Evolutionary conservation across 2,329 filamentous ascomycete genomes (phyloP).

Genomic region (Ambrosiella cleistominuta): DNA sequence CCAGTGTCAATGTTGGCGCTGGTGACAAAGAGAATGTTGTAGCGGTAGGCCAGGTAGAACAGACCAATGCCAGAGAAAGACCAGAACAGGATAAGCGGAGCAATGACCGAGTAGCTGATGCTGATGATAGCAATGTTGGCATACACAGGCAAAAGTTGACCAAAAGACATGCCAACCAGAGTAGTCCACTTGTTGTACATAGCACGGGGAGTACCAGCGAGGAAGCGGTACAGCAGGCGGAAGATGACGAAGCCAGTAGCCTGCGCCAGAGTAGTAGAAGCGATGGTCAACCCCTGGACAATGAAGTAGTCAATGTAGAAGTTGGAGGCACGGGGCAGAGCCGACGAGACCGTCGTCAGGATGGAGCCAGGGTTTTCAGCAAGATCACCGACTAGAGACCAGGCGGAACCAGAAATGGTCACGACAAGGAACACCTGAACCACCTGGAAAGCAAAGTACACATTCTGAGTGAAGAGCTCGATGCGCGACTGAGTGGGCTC

Average conservation of each 20-base stretch:
- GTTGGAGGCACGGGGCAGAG: slow-evolving; percentile 71
- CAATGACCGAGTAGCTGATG: slow-evolving; percentile 69
- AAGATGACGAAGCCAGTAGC: slow-evolving; percentile 48
- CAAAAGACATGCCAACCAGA: slow-evolving; percentile 56
- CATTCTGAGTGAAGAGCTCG: slow-evolving; percentile 78
- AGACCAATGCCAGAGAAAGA: slow-evolving; percentile 58
- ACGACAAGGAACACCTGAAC: slow-evolving; percentile 83
- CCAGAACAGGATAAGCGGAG: slow-evolving; percentile 67
- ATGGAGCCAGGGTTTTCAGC: slow-evolving; percentile 42
- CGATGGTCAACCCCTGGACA: slow-evolving; percentile 63
- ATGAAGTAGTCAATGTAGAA: slow-evolving; percentile 89
- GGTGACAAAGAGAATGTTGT: slow-evolving; percentile 71
- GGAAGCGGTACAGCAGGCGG: slow-evolving; percentile 47
- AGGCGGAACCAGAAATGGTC: slow-evolving; percentile 65
- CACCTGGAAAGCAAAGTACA: slow-evolving; percentile 80
- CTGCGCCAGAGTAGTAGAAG: slow-evolving; percentile 56
- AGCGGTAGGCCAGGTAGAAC: slow-evolving; percentile 72
- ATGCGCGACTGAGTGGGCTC: slow-evolving; percentile 63
- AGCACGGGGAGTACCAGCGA: slow-evolving; percentile 62
- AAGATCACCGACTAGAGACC: slow-evolving; percentile 48
- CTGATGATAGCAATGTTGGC: slow-evolving; percentile 57
- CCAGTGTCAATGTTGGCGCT: slow-evolving; percentile 71
- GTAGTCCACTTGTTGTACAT: slow-evolving; percentile 58
- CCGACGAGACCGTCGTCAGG: slow-evolving; percentile 48
- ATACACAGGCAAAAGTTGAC: slow-evolving; percentile 56